Base-by-base conservation (phyloP, 2,329 filamentous ascomycete species). In the Endothia cerciana region DNA sequence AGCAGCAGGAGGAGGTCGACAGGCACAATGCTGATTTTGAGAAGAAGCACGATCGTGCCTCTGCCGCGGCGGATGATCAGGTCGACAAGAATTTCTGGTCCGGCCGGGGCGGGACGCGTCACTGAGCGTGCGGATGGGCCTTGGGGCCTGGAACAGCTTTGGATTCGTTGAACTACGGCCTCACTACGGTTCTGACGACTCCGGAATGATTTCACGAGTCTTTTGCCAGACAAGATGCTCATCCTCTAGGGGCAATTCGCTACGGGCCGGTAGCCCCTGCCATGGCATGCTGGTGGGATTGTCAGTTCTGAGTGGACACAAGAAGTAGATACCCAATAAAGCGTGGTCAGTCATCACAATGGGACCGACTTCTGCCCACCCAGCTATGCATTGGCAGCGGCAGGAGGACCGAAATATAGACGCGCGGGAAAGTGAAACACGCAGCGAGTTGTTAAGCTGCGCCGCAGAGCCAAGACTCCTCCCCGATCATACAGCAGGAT, bases 21-120 rank as follows among this genome's bases (percentile, higher is more conserved):
- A 73, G 80, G 74, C 87, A 89, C 72, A 89, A 89, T 67, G 69
- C 68, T 69, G 84, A 88, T 0, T 88, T 89, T 73, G 83, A 83
- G 58, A 72, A 80, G 70, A 82, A 81, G 68, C 82, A 88, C 70
- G 86, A 85, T 65, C 78, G 75, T 15, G 79, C 81, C 0, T 70
- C 75, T 6, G 55, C 69, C 3, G 81, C 82, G 0, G 76, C 72
- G 1, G 74, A 77, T 1, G 83, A 87, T 65, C 83, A 83, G 76
- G 85, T 88, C 2, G 77, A 85, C 66, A 82, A 83, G 73, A 82
- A 80, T 22, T 89, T 84, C 68, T 88, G 85, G 57, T 13, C 57
- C 8, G 57, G 56, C n/a, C 5, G 15, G 15, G 38, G 22, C 4
- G 56, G 56, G 25, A 17, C 28, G 28, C 49, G 49, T n/a, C 6